A percentile compares a stretch with the other conserved stretches of the same genome.
Evolutionary conservation across 2,329 filamentous ascomycete species (phyloP).

Genomic region (Claviceps sp.): DNA sequence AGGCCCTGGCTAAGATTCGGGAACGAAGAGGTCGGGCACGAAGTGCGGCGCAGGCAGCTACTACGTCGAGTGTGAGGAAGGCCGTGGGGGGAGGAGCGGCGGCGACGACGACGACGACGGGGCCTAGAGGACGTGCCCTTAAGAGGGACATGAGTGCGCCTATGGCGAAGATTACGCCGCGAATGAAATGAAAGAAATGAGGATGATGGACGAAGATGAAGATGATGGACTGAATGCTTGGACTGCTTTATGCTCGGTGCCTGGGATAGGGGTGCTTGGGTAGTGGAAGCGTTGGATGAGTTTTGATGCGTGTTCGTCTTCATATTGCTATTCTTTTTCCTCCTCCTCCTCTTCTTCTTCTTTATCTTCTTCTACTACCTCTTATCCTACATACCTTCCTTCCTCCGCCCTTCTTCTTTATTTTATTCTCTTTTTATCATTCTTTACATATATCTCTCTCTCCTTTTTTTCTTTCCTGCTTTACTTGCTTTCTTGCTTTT

Average conservation of each 20-base stretch:
- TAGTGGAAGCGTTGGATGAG: neutral
- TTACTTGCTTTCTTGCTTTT: neutral
- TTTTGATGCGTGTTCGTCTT: neutral
- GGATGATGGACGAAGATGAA: too few species aligned
- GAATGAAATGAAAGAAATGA: constrained; percentile 1
- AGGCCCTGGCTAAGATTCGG: constrained; percentile 62
- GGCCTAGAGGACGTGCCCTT: constrained; percentile 10
- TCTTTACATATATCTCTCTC: neutral
- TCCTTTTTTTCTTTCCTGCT: neutral
- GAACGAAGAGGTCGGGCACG: constrained; percentile 58
- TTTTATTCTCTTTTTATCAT: neutral
- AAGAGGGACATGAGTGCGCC: constrained; percentile 37
- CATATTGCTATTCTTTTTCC: neutral
- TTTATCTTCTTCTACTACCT: neutral
- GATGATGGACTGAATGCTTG: neutral
- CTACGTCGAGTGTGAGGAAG: constrained; percentile 44
- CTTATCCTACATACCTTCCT: neutral
- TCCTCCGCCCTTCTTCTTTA: neutral
- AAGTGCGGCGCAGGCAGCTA: constrained; percentile 50
- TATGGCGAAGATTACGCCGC: constrained; percentile 12
- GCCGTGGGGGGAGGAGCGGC: constrained; percentile 52
- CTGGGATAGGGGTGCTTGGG: neutral
- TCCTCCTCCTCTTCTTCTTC: neutral
- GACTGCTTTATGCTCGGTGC: neutral
- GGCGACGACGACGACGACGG: constrained; percentile 34